Base-by-base conservation (phyloP, 306 rosid species). In the Quercus mongolica region DNA sequence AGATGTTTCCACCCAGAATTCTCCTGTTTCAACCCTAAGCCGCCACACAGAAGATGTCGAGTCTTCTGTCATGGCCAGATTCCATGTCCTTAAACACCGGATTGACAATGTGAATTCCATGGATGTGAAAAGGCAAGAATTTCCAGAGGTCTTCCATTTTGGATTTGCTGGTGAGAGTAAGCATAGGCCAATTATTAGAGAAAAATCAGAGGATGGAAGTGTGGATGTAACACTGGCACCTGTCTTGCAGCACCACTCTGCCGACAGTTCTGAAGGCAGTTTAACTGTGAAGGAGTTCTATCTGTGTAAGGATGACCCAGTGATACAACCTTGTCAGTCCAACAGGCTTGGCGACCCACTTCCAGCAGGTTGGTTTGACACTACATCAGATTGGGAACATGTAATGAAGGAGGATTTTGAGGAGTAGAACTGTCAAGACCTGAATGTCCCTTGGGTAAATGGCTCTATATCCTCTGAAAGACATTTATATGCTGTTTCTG, bases 311-410 rank as follows among this genome's bases (percentile, higher is more conserved):
- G 79, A 76, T 25, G 74, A 35, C 71, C 75, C 86, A 15, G 77
- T 77, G 80, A 56, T 63, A 73, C 87, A 86, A 61, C 76, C 80
- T 79, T 73, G 35, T n/a, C 62, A 21, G 61, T 41, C 82, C 67
- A 73, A 67, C 71, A 51, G 71, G 68, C 69, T 54, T 67, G 89
- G 33, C 77, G 59, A 70, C 68, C 84, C 69, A 72, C 81, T 28
- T 78, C 84, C 80, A 51, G 81, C 78, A 28, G 75, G 80, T 80
- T 57, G 69, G 85, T 81, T 75, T 1, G 97, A 91, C 87, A 65
- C 78, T 12, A 68, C 94, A 18, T 89, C 90, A 11, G 98, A 95
- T 17, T 96, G 99, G 98, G 99, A 93, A 68, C 96, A 90, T 64
- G 90, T 93, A 19, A 73, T 83, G 86, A 79, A 87, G 83, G 92